A percentile compares a stretch with the other conserved stretches of the same genome.
Evolutionary conservation across 768 basidiomycete genomes (phyloP).

Genomic region (Lactifluus pinguis): DNA sequence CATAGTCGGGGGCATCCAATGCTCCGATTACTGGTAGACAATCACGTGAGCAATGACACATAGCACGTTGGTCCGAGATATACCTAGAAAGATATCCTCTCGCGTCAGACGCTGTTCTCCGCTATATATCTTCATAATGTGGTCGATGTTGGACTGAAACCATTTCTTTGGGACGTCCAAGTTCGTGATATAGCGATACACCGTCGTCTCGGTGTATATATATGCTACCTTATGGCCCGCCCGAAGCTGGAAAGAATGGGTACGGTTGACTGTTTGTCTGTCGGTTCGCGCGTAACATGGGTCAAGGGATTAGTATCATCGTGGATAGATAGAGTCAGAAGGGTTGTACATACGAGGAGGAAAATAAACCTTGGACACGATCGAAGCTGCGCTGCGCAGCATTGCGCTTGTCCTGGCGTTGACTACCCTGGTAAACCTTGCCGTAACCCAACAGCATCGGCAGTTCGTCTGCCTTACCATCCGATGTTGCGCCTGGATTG

Average conservation of each 20-base stretch:
- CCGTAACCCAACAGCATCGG: slow-evolving; percentile 62
- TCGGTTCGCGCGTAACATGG: background rate
- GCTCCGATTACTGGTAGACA: slow-evolving; percentile 49
- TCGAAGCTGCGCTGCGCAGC: slow-evolving; percentile 51
- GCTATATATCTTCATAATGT: slow-evolving; percentile 50
- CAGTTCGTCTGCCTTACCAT: slow-evolving; percentile 36
- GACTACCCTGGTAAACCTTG: slow-evolving; percentile 36
- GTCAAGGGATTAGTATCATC: background rate
- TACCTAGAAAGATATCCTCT: slow-evolving; percentile 31
- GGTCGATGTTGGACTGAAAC: slow-evolving; percentile 62
- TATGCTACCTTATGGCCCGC: slow-evolving; percentile 59
- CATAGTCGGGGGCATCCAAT: slow-evolving; percentile 62
- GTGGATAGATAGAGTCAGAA: background rate
- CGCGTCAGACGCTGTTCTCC: slow-evolving; percentile 27
- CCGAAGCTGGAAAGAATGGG: slow-evolving; percentile 52
- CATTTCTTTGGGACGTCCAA: slow-evolving; percentile 59
- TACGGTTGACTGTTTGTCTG: slow-evolving; percentile 40
- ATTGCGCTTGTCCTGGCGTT: slow-evolving; percentile 49
- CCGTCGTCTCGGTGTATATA: slow-evolving; percentile 59
- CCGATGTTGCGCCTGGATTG: slow-evolving; percentile 39
- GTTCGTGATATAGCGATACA: slow-evolving; percentile 58
- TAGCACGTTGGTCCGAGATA: slow-evolving; percentile 13
- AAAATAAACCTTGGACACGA: slow-evolving; percentile 40
- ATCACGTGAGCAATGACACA: slow-evolving; percentile 3
- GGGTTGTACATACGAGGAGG: slow-evolving; percentile 11